Base-by-base conservation (phyloP, 495 filamentous ascomycete genomes). In the Thozetella sp. region DNA sequence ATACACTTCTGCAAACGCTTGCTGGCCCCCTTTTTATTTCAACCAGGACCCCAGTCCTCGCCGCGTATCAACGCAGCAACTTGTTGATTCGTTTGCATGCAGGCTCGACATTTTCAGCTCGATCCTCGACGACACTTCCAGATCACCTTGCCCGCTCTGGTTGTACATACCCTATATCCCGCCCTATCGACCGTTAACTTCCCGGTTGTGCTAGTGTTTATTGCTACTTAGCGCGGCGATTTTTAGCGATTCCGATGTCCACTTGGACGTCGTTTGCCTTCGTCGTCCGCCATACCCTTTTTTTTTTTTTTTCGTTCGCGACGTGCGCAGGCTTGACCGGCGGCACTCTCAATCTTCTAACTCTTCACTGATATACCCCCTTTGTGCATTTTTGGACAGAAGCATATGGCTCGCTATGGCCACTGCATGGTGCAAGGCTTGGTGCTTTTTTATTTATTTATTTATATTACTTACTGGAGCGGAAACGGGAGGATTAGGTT, bases 281-380 rank as follows among this genome's bases (percentile, higher is more conserved):
- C 26, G 45, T 53, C 30, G 50, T 22, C 22, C 30, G 22, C 30
- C 40, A 46, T 59, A 15, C 13, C 13, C 52, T 46, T 40, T 55
- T 34, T 20, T 23, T 34, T 53, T 30, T 27, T 22, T 54, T 57
- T 43, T 55, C 9, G 20, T 48, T 48, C 43, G 9, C n/a, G 11
- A 3, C n/a, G 43, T 20, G n/a, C 43, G 43, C 43, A 48, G 43
- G 43, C 43, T 48, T 48, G 43, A 48, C 43, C 43, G 4, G 43
- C 43, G 43, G 43, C 43, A 11, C 12, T 13, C 43, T 22, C 25
- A 50, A 43, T 57, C 58, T 52, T 56, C 58, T 58, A 25, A 30
- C 52, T 52, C 58, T 66, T 51, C 23, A 45, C 55, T 59, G 51
- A 65, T 65, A 67, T 64, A 68, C 63, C 62, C 62, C 57, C 34